phyloP scores from a whole-genome alignment of 352 stramenopile species.

The Pythium volutum region DNA sequence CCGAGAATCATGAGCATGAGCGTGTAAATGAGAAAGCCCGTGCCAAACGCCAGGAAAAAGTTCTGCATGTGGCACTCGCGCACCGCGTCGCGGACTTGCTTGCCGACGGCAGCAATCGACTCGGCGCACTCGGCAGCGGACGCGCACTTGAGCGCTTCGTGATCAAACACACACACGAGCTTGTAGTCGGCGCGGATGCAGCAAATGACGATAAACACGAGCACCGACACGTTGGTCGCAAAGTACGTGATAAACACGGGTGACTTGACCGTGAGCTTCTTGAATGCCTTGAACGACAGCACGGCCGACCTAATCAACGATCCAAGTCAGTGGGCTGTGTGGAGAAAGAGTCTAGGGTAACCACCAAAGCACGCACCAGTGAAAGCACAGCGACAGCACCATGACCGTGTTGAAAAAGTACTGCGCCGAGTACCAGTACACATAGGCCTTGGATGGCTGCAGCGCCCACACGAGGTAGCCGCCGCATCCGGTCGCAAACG shows the following conservation, averaged over 20 bases:
- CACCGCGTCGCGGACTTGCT: conserved; percentile 65
- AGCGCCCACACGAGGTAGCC: conserved; percentile 83
- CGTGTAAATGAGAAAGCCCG: conserved; percentile 81
- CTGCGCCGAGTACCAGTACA: conserved; percentile 83
- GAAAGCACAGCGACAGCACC: conserved; percentile 87
- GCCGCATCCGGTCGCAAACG: conserved; percentile 72
- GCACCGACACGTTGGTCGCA: conserved; percentile 54
- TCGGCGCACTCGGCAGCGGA: conserved; percentile 51
- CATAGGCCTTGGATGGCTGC: conserved; percentile 78
- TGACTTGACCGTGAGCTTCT: conserved; percentile 81
- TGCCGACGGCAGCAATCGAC: conserved; percentile 61
- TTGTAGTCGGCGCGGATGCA: conserved; percentile 50
- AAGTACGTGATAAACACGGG: conserved; percentile 74
- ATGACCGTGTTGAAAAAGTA: conserved; percentile 89
- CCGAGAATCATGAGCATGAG: conserved; percentile 83
- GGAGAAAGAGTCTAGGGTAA: neutral
- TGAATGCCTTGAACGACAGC: conserved; percentile 84
- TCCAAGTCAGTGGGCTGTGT: neutral
- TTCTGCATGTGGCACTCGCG: conserved; percentile 72
- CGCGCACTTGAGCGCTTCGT: conserved; percentile 49
- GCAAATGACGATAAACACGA: conserved; percentile 66
- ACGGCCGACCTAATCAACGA: conserved; percentile 54
- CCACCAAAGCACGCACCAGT: conserved; percentile 36
- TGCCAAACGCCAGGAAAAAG: conserved; percentile 76
- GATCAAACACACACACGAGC: conserved; percentile 72